phyloP scores from a whole-genome alignment of 495 filamentous ascomycete species.

The Hypoxylon fragiforme region DNA sequence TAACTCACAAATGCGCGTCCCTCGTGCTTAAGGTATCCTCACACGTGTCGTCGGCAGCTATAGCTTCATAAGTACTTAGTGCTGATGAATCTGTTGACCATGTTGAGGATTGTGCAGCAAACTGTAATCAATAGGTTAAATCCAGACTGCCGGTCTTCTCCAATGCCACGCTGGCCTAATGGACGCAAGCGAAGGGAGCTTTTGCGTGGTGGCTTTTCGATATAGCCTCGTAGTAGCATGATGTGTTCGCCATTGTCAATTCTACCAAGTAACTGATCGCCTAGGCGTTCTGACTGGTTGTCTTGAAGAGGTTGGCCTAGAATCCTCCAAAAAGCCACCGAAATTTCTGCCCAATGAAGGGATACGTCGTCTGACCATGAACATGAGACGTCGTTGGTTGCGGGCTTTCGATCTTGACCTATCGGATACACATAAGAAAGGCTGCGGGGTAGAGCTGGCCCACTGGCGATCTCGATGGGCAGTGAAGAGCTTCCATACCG shows the following conservation, averaged over 20 bases:
- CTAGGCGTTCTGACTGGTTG: slow-evolving; percentile 4
- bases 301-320: slow-evolving; percentile 1
- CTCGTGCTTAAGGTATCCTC: background rate
- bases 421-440: slow-evolving; percentile 15
- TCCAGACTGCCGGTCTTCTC: slow-evolving; percentile 17
- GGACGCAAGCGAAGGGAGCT: slow-evolving; percentile 13
- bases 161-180: slow-evolving; percentile 9
- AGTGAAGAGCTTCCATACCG: slow-evolving; percentile 8
- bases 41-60: slow-evolving; percentile 6
- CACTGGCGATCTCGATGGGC: slow-evolving; percentile 23
- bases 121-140: slow-evolving; percentile 10
- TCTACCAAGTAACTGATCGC: slow-evolving; percentile 23
- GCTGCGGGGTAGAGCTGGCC: slow-evolving; percentile 25
- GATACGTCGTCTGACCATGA: slow-evolving; percentile 22
- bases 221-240: slow-evolving; percentile 26
- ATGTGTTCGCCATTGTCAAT: slow-evolving; percentile 8
- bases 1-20: background rate
- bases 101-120: background rate
- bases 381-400: slow-evolving; percentile 19
- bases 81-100: slow-evolving; percentile 22
- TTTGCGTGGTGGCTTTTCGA: slow-evolving; percentile 4
- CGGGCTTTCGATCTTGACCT: slow-evolving; percentile 22
- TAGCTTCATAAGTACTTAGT: slow-evolving; percentile 14
- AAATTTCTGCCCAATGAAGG: slow-evolving; percentile 8
- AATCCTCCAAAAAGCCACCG: slow-evolving; percentile 11